Conservation (phyloP, 2,329 filamentous ascomycete species). For the Hypoxylon rubiginosum region DNA sequence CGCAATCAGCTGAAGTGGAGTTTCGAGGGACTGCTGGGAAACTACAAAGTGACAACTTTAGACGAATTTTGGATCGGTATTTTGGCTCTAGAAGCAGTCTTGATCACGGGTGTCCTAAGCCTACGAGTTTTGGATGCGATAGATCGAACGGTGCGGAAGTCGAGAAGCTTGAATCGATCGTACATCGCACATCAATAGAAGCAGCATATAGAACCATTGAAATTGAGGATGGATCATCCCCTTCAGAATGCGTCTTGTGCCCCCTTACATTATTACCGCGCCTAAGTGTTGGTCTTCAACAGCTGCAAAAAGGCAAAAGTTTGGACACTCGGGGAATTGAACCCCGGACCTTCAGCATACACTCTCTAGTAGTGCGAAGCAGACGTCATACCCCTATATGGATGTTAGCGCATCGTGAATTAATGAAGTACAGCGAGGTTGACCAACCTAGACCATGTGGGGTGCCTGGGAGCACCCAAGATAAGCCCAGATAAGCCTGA, state of each 20-base stretch:
- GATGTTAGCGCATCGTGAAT: background rate
- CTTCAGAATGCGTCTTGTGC: background rate
- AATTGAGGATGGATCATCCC: conserved; percentile 1
- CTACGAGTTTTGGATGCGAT: conserved; percentile 32
- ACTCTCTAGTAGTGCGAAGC: conserved; percentile 30
- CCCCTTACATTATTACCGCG: no score
- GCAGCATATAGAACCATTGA: background rate
- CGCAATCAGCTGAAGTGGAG: conserved; percentile 45
- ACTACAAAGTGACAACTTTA: conserved; percentile 57
- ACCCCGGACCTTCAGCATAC: conserved; percentile 39
- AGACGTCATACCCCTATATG: conserved; percentile 36
- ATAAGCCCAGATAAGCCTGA: no score
- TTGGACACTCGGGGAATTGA: conserved; percentile 36
- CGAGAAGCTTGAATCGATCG: conserved; percentile 13
- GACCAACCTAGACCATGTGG: conserved; percentile 31
- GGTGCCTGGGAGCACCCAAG: no score
- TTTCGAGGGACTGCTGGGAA: conserved; percentile 39
- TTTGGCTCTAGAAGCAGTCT: conserved; percentile 60
- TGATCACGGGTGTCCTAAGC: conserved; percentile 58
- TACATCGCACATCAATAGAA: conserved; percentile 9
- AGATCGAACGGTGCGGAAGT: conserved; percentile 16
- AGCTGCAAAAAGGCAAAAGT: background rate
- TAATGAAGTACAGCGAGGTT: background rate
- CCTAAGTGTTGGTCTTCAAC: no score
- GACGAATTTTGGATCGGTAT: conserved; percentile 64